Evolutionary conservation across 805 yeast genomes (phyloP).

Genomic region (Lipomyces starkeyi): DNA sequence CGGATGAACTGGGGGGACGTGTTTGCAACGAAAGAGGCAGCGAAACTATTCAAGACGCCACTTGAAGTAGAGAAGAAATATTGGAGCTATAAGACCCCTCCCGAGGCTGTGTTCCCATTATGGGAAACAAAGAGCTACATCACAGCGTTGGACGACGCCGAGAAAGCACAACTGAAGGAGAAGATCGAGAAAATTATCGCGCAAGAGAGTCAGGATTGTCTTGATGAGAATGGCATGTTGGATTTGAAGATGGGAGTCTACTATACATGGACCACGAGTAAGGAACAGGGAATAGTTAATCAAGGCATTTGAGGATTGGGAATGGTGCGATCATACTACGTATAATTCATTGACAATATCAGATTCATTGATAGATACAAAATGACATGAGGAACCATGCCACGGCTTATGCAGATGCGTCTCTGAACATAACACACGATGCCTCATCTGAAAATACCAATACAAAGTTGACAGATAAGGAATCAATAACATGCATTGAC

Average conservation of each 20-base stretch:
- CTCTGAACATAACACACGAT: too few species aligned
- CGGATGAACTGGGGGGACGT: conserved; percentile 55
- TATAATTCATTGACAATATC: background rate
- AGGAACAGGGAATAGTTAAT: background rate
- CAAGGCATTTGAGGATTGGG: background rate
- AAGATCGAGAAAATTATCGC: conserved; percentile 46
- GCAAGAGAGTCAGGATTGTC: conserved; percentile 6
- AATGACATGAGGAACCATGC: too few species aligned
- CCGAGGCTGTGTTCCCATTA: conserved; percentile 53
- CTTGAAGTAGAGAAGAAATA: conserved; percentile 47
- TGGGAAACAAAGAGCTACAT: conserved; percentile 65
- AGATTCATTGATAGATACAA: too few species aligned
- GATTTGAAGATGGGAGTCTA: conserved; percentile 31
- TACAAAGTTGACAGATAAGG: too few species aligned
- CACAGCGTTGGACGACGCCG: conserved; percentile 51
- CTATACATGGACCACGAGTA: conserved; percentile 32
- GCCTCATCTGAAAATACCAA: too few species aligned
- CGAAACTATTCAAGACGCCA: conserved; percentile 48
- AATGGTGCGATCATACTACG: background rate
- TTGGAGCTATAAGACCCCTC: conserved; percentile 45
- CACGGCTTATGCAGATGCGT: too few species aligned
- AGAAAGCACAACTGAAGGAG: conserved; percentile 47
- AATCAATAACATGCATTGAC: too few species aligned
- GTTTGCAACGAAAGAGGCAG: conserved; percentile 42
- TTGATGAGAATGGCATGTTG: conserved; percentile 31